These are phyloP conservation scores for Mentha longifolia DNA, from an alignment of 257 asterid genomes.

Conservation along the genomic window DNA sequence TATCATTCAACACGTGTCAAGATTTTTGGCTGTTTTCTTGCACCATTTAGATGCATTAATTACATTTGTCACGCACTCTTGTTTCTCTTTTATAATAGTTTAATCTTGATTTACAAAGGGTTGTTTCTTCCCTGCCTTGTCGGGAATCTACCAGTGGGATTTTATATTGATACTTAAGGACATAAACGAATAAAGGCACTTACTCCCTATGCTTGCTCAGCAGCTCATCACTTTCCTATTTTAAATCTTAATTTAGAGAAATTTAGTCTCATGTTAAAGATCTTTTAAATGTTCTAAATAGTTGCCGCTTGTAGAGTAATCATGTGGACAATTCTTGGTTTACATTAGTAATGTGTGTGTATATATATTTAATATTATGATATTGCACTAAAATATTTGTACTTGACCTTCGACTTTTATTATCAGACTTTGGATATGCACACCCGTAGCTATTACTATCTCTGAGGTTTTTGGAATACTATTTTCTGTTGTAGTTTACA, in stretches of 20 bases:
- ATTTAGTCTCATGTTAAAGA: not conserved
- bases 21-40: not conserved
- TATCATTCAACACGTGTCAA: slow-evolving; percentile 12
- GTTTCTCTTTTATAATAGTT: not conserved
- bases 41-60: not conserved
- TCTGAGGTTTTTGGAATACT: not conserved
- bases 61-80: slow-evolving; percentile 9
- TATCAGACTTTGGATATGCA: not conserved
- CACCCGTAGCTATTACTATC: not conserved
- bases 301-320: not conserved
- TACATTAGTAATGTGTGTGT: not conserved
- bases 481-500: not conserved
- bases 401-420: not conserved
- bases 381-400: not conserved
- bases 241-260: not conserved
- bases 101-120: slow-evolving; percentile 5
- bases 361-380: not conserved
- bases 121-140: slow-evolving; percentile 2
- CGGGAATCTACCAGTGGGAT: slow-evolving; percentile 1
- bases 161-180: slow-evolving; percentile 12
- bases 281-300: not conserved
- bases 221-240: not conserved
- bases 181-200: slow-evolving; percentile 6
- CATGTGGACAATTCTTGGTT: not conserved
- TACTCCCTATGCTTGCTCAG: not conserved